Base-by-base conservation (phyloP, 2,329 filamentous ascomycete genomes). In the Thelonectria rubi region DNA sequence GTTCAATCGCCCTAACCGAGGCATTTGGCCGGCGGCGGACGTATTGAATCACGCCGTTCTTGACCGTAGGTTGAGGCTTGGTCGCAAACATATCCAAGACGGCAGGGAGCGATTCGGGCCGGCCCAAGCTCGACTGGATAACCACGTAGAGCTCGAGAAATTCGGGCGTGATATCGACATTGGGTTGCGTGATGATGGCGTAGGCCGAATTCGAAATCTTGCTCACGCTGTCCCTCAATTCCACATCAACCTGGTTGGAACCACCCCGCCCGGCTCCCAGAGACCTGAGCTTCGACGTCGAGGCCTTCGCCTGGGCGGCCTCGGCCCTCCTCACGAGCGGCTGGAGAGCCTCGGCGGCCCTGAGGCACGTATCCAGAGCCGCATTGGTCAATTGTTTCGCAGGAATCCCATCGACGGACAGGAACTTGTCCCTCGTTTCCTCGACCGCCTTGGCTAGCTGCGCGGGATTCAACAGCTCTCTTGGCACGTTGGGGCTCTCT, bases 21-120 rank as follows among this genome's bases (percentile, higher is more conserved):
- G 86, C 84, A 64, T 90, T 88, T 15, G 93, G 90, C 43, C 91
- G 91, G 43, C 86, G 86, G 51, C 82, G 75, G 42, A 80, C 81
- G 72, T 88, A 92, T 64, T 79, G 78, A 54, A 92, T 80, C 9
- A 84, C 84, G 15, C 84, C 84, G 17, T 85, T 83, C 52, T 82
- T 82, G 69, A 87, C 81, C 52, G 84, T 78, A 2, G 93, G 91
- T 64, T 88, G 81, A 10, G 92, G 90, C 77, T 98, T 99, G 69
- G 87, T 86, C 50, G 92, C 92, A 75, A 94, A 98, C 55, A 97
- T 83, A 58, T 88, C 81, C 72, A 99, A 90, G 43, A 93, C 87
- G 62, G 89, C 86, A 7, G 94, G 93, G 64, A 98, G 86, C 46
- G 91, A 88, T 66, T 92, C 87, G 3, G 93, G 89, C 58, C 85